phyloP scores from a whole-genome alignment of 2,329 filamentous ascomycete species.

The Rachicladosporium sp. region DNA sequence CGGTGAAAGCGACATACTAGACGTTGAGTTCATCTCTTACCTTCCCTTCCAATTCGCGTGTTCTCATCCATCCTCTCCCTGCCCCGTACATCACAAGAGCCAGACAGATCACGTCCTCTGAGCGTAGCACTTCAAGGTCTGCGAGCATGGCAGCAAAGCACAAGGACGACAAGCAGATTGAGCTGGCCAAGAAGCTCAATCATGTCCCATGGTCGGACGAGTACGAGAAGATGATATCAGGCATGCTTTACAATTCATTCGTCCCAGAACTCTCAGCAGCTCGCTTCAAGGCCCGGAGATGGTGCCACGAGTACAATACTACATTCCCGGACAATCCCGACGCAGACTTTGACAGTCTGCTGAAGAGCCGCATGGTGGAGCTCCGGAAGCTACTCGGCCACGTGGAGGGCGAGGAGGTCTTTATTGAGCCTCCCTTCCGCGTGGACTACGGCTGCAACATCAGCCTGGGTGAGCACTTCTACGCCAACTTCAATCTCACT shows the following conservation, averaged over 20 bases:
- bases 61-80: no score
- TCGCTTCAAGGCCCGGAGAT: conserved; percentile 42
- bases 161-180: conserved; percentile 34
- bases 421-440: conserved; percentile 44
- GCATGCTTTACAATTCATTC: conserved; percentile 42
- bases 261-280: conserved; percentile 37
- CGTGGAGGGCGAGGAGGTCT: conserved; percentile 1
- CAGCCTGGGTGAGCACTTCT: conserved; percentile 42
- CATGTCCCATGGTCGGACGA: conserved; percentile 47
- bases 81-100: no score
- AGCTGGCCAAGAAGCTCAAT: conserved; percentile 35
- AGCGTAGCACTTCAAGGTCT: no score
- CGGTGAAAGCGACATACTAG: no score
- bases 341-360: conserved; percentile 4
- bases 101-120: no score
- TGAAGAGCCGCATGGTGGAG: background rate
- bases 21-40: no score
- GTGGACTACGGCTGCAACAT: conserved; percentile 58
- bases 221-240: conserved; percentile 54
- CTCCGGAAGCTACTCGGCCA: conserved; percentile 5
- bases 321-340: conserved; percentile 32
- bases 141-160: conserved; percentile 18
- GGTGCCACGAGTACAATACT: conserved; percentile 48
- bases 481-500: conserved; percentile 46
- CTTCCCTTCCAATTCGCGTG: no score